Conservation (phyloP, 2,329 filamentous ascomycete genomes). For the Decorospora gaudefroyi region DNA sequence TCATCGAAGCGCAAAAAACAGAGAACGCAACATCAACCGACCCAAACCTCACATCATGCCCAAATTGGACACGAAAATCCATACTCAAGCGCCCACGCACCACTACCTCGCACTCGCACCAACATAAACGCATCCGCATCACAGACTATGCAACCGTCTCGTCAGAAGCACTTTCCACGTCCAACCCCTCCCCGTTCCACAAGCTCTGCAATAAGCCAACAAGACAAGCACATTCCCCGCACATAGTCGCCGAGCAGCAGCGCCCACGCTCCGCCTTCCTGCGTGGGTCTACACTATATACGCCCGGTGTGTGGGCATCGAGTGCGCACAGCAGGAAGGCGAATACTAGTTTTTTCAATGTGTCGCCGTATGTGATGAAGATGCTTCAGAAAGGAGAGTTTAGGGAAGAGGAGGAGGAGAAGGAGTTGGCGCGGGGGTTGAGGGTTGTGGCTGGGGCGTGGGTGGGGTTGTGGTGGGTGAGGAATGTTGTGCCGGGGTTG, state of each 20-base stretch:
- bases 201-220: neutral
- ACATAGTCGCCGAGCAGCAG: conserved; percentile 6
- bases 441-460: conserved; percentile 9
- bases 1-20: neutral
- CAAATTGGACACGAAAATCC: neutral
- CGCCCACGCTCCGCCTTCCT: conserved; percentile 7
- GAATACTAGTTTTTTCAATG: conserved; percentile 14
- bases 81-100: conserved; percentile 16
- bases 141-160: conserved; percentile 14
- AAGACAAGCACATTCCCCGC: conserved; percentile 5
- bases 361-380: conserved; percentile 2
- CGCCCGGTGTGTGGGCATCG: conserved; percentile 18
- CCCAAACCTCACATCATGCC: neutral
- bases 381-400: neutral
- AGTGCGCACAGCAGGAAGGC: conserved; percentile 8
- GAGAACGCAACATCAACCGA: too few relatives aligned
- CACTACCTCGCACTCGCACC: neutral
- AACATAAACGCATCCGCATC: conserved; percentile 16
- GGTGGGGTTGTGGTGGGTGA: conserved; percentile 13
- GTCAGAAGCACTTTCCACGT: conserved; percentile 9
- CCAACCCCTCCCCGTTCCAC: conserved; percentile 13
- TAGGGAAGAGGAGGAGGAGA: conserved; percentile 8
- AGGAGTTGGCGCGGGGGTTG: conserved; percentile 3
- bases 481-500: conserved; percentile 3
- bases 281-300: conserved; percentile 2